phyloP scores from a whole-genome alignment of 345 rosid species.

The Brassica incana region DNA sequence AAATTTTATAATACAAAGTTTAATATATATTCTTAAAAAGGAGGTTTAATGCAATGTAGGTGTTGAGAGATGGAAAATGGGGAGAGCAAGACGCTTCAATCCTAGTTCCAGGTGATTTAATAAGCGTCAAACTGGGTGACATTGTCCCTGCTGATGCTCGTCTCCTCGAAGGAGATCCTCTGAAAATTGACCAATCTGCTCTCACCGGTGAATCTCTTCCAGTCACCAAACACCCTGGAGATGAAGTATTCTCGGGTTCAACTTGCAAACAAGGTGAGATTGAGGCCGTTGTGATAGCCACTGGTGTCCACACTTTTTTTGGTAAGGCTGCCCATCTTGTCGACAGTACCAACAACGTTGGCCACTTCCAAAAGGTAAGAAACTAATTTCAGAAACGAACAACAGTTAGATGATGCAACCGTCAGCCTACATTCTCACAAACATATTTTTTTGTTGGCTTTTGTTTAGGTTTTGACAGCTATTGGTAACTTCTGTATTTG shows the following conservation, averaged over 20 bases:
- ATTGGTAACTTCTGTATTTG: conserved; percentile 98
- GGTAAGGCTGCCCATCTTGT: conserved; percentile 97
- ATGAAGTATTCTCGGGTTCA: conserved; percentile 80
- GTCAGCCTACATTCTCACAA: background rate
- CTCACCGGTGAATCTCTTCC: conserved; percentile 94
- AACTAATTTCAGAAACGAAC: conserved; percentile 3
- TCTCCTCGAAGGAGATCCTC: conserved; percentile 85
- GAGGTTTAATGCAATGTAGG: conserved; percentile 38
- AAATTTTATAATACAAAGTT: background rate
- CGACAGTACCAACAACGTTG: conserved; percentile 87
- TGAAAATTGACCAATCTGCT: conserved; percentile 89
- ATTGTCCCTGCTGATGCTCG: conserved; percentile 94
- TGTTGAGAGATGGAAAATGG: conserved; percentile 84
- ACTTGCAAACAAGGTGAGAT: conserved; percentile 97
- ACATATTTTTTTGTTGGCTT: background rate
- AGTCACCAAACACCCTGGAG: conserved; percentile 65
- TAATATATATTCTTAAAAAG: background rate
- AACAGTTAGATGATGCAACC: background rate
- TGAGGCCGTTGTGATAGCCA: conserved; percentile 89
- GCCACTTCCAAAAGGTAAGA: conserved; percentile 84
- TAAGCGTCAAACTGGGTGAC: conserved; percentile 89
- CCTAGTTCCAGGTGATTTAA: conserved; percentile 86
- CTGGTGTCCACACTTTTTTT: conserved; percentile 32
- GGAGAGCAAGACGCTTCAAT: conserved; percentile 77
- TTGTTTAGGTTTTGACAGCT: conserved; percentile 65